Conservation (phyloP, 768 basidiomycete genomes). For the Calocybe gangraenosa region DNA sequence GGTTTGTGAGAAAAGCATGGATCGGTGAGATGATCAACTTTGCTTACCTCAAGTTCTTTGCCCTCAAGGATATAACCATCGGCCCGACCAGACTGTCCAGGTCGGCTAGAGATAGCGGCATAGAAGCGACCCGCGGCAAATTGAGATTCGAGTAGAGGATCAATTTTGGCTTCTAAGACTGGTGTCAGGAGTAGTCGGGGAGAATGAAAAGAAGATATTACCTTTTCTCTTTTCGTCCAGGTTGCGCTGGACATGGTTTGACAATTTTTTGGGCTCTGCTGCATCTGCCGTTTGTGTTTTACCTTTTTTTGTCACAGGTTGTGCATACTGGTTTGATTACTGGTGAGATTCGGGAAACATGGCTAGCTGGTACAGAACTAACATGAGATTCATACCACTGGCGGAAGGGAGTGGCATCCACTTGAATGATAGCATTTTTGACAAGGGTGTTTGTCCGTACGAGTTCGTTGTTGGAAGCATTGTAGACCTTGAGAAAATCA, state of each 20-base stretch:
- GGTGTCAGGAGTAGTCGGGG: neutral
- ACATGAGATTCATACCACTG: constrained; percentile 99
- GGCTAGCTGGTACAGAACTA: constrained; percentile 30
- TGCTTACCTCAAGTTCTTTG: constrained; percentile 92
- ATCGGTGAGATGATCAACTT: neutral
- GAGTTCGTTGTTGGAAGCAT: constrained; percentile 99
- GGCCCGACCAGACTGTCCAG: constrained; percentile 93
- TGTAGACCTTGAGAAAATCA: constrained; percentile 70
- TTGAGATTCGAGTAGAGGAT: constrained; percentile 82
- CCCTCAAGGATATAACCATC: constrained; percentile 99
- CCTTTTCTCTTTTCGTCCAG: constrained; percentile 91
- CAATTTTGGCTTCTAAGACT: constrained; percentile 78
- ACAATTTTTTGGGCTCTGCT: constrained; percentile 72
- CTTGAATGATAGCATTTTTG: constrained; percentile 92
- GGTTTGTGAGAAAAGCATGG: constrained; percentile 19
- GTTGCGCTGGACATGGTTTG: constrained; percentile 85
- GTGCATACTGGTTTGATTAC: constrained; percentile 67
- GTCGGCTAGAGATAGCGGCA: constrained; percentile 89
- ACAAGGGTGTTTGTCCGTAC: constrained; percentile 99
- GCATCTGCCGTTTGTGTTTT: constrained; percentile 48
- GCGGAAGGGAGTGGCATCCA: constrained; percentile 98
- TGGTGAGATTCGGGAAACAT: neutral
- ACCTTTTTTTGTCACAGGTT: constrained; percentile 90
- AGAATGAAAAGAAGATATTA: constrained; percentile 20
- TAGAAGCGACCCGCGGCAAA: constrained; percentile 95